A percentile compares a stretch with the other conserved stretches of the same genome.
phyloP scores from a whole-genome alignment of 306 rosid species.

The Neltuma alba region DNA sequence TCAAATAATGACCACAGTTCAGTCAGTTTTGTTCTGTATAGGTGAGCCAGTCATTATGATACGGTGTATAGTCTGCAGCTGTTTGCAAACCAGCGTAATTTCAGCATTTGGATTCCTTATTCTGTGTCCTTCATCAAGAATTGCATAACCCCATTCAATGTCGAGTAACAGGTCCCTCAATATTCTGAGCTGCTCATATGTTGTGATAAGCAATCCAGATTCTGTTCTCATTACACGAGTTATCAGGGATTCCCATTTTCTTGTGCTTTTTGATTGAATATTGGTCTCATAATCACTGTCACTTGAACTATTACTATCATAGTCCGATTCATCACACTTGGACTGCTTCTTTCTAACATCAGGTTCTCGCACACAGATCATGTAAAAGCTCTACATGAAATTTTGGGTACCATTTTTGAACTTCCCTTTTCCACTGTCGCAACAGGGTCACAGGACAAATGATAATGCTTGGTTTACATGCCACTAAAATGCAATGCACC shows the following conservation, averaged over 20 bases:
- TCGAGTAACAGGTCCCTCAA: constrained; percentile 81
- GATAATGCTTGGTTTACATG: constrained; percentile 87
- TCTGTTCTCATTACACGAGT: constrained; percentile 70
- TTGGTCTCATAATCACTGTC: constrained; percentile 57
- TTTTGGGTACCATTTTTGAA: constrained; percentile 82
- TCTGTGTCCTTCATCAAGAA: constrained; percentile 95
- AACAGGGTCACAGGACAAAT: constrained; percentile 94
- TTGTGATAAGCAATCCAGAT: constrained; percentile 90
- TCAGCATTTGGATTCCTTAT: constrained; percentile 98
- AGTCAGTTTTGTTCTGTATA: constrained; percentile 89
- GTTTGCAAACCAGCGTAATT: constrained; percentile 87
- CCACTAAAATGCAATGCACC: constrained; percentile 94
- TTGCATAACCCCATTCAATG: constrained; percentile 93
- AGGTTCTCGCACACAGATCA: constrained; percentile 82
- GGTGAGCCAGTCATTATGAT: constrained; percentile 98
- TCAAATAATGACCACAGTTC: constrained; percentile 99
- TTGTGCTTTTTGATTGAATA: constrained; percentile 47
- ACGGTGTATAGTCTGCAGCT: constrained; percentile 94
- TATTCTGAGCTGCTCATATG: constrained; percentile 93
- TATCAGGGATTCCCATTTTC: constrained; percentile 83
- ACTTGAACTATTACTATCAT: constrained; percentile 61
- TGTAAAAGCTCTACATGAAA: constrained; percentile 85
- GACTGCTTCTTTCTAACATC: constrained; percentile 58
- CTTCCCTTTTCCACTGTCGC: constrained; percentile 98
- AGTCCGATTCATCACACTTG: constrained; percentile 69